A percentile compares a stretch with the other conserved stretches of the same genome.
phyloP scores from a whole-genome alignment of 148 eudicot species.

The Rhododendron ovatum region DNA sequence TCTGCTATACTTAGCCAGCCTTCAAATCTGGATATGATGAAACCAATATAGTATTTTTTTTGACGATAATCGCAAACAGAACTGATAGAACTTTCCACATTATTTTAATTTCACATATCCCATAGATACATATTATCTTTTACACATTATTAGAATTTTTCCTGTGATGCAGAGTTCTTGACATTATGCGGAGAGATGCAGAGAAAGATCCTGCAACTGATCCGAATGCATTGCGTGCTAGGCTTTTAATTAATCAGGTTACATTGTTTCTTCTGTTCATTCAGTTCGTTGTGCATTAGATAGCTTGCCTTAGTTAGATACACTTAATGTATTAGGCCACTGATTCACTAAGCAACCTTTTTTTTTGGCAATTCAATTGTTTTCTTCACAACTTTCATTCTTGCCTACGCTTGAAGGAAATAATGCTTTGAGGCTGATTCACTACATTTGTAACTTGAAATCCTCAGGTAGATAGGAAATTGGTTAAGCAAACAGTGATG shows the following conservation, averaged over 20 bases:
- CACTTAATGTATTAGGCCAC: neutral
- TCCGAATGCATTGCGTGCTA: slow-evolving; percentile 66
- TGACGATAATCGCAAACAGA: neutral
- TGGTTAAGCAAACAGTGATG: slow-evolving; percentile 99
- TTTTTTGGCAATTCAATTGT: neutral
- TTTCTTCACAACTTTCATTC: neutral
- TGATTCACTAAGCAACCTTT: neutral
- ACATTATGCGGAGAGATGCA: slow-evolving; percentile 79
- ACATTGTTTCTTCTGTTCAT: neutral
- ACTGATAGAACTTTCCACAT: neutral
- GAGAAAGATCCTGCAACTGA: slow-evolving; percentile 61
- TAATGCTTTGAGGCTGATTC: neutral
- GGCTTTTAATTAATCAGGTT: slow-evolving; percentile 75
- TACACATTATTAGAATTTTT: neutral
- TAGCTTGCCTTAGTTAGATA: neutral
- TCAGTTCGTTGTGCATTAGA: neutral
- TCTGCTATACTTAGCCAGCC: neutral
- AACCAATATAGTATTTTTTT: neutral
- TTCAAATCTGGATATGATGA: neutral
- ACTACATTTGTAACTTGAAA: neutral
- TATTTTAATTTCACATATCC: neutral
- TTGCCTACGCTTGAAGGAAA: neutral
- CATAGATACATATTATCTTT: neutral
- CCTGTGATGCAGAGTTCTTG: slow-evolving; percentile 68
- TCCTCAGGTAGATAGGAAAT: slow-evolving; percentile 85